phyloP scores from a whole-genome alignment of 208 protist species.

The Acanthamoeba lenticulata region DNA sequence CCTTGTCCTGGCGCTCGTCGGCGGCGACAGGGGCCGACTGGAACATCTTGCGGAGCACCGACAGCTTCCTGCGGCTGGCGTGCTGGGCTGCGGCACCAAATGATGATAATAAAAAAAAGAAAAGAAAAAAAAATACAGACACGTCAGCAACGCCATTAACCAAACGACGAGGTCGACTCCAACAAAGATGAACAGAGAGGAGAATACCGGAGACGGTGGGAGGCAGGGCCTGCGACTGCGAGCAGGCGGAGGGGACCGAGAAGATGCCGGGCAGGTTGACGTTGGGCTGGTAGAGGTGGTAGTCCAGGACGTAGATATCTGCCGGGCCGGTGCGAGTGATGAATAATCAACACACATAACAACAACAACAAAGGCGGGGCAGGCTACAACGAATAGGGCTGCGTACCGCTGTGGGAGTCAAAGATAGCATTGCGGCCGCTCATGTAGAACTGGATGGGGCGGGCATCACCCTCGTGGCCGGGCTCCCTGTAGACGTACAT shows the following conservation, averaged over 20 bases:
- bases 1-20: not conserved
- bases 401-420: constrained; percentile 37
- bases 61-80: constrained; percentile 49
- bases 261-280: not conserved
- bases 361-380: no score
- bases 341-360: no score
- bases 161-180: not conserved
- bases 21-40: not conserved
- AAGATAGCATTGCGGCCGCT: constrained; percentile 51
- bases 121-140: no score
- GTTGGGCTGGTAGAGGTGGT: constrained; percentile 47
- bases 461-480: not conserved
- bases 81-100: not conserved
- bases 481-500: constrained; percentile 33
- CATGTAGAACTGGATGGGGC: constrained; percentile 61
- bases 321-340: no score
- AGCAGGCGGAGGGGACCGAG: not conserved
- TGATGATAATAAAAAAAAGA: no score
- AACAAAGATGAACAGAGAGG: not conserved
- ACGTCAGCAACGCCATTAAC: no score
- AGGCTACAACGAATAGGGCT: not conserved
- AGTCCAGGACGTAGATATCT: constrained; percentile 55
- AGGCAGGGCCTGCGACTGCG: not conserved
- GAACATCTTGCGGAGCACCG: constrained; percentile 48
- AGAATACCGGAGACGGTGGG: not conserved